A percentile compares a stretch with the other conserved stretches of the same genome.
Conservation (phyloP, 2,329 filamentous ascomycete genomes). For the Periconia sp. region DNA sequence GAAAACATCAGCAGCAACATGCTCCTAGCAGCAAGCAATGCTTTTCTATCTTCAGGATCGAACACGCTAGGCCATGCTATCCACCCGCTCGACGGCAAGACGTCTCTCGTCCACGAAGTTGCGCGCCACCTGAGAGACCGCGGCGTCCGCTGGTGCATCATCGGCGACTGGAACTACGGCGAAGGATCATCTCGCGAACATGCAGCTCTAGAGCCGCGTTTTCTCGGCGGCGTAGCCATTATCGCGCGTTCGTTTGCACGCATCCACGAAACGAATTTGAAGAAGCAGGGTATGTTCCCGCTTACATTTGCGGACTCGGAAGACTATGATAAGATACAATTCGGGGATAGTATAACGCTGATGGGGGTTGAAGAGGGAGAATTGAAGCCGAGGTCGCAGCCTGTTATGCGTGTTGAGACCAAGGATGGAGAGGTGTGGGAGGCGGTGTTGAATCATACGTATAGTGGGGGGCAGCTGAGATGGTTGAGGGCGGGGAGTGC, state of each 20-base stretch:
- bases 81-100: conserved; percentile 20
- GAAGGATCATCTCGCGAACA: conserved; percentile 35
- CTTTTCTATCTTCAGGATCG: conserved; percentile 27
- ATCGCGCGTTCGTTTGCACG: conserved; percentile 34
- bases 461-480: conserved; percentile 36
- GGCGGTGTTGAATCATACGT: conserved; percentile 40
- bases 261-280: conserved; percentile 38
- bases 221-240: conserved; percentile 27
- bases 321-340: conserved; percentile 24
- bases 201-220: conserved; percentile 33
- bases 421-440: conserved; percentile 33
- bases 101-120: conserved; percentile 30
- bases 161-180: conserved; percentile 42
- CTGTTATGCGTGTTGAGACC: conserved; percentile 36
- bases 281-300: conserved; percentile 38
- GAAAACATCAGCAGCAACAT: conserved; percentile 49
- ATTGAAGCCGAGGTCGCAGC: conserved; percentile 30
- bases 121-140: conserved; percentile 28
- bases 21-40: conserved; percentile 41
- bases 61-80: conserved; percentile 33
- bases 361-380: conserved; percentile 22
- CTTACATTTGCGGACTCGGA: conserved; percentile 25
- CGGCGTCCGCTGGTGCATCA: conserved; percentile 37
- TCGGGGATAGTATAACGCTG: conserved; percentile 24
- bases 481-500: conserved; percentile 46